These are phyloP conservation scores for Fragaria ananassa DNA, from an alignment of 306 rosid species.

Conservation along the genomic window DNA sequence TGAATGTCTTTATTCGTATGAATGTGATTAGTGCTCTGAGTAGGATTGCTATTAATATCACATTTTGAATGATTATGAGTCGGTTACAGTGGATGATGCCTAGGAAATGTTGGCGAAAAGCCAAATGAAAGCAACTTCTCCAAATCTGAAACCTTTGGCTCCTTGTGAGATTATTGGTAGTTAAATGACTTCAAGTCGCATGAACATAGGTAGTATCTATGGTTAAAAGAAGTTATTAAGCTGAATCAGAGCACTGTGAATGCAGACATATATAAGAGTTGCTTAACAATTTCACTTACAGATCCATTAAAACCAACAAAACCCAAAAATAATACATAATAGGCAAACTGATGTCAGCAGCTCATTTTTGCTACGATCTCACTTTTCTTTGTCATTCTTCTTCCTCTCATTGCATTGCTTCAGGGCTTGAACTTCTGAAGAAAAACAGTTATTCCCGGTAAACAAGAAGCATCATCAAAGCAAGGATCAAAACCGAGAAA, in stretches of 20 bases:
- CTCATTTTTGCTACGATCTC: constrained; percentile 23
- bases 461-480: neutral
- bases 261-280: neutral
- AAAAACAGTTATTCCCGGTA: neutral
- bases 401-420: constrained; percentile 65
- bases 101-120: neutral
- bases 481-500: neutral
- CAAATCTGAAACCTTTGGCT: neutral
- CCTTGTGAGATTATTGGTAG: neutral
- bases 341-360: neutral
- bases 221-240: neutral
- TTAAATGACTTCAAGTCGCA: neutral
- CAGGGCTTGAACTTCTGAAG: constrained; percentile 63
- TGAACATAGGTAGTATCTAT: neutral
- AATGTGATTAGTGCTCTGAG: neutral
- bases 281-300: neutral
- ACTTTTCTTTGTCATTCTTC: constrained; percentile 26
- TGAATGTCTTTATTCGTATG: neutral
- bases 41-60: neutral
- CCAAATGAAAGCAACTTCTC: no score
- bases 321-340: neutral
- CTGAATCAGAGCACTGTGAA: neutral
- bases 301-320: neutral
- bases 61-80: neutral
- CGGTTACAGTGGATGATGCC: neutral